Percentiles rank a stretch among this genome's conserved stretches.
phyloP scores from a whole-genome alignment of 352 stramenopile species.

The Globisporangium paddicum region DNA sequence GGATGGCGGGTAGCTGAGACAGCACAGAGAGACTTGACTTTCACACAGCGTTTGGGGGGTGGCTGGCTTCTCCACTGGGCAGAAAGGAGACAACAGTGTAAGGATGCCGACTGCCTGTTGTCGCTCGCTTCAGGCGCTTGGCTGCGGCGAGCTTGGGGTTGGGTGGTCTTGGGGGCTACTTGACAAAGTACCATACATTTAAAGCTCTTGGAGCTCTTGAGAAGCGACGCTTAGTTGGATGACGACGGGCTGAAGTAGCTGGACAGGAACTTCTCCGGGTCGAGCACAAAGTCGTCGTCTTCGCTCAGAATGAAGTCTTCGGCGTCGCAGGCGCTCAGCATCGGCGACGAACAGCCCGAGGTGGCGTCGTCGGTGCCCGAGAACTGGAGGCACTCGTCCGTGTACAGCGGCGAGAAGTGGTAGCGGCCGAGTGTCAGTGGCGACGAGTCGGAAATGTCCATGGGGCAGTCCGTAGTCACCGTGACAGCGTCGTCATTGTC shows the following conservation, averaged over 20 bases:
- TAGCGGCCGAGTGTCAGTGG: conserved; percentile 15
- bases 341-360: conserved; percentile 17
- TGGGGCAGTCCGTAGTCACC: background rate
- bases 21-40: conserved; percentile 7
- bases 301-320: conserved; percentile 35
- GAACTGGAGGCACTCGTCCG: conserved; percentile 21
- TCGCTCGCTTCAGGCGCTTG: conserved; percentile 1
- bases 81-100: conserved; percentile 14
- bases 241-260: conserved; percentile 63
- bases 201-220: too few species aligned
- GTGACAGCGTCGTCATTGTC: background rate
- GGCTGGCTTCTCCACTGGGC: background rate
- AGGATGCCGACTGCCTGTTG: conserved; percentile 18
- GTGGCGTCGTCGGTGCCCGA: conserved; percentile 6
- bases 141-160: background rate
- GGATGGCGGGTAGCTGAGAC: background rate
- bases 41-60: conserved; percentile 1
- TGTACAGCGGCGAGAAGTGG: conserved; percentile 24
- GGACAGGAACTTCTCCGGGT: conserved; percentile 84
- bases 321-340: conserved; percentile 20
- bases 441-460: conserved; percentile 12
- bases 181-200: conserved; percentile 5
- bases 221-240: conserved; percentile 10
- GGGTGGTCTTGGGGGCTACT: background rate
- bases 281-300: conserved; percentile 82